A percentile compares a stretch with the other conserved stretches of the same genome.
Conservation (phyloP, 2,329 filamentous ascomycete genomes). For the Fusarium buharicum region DNA sequence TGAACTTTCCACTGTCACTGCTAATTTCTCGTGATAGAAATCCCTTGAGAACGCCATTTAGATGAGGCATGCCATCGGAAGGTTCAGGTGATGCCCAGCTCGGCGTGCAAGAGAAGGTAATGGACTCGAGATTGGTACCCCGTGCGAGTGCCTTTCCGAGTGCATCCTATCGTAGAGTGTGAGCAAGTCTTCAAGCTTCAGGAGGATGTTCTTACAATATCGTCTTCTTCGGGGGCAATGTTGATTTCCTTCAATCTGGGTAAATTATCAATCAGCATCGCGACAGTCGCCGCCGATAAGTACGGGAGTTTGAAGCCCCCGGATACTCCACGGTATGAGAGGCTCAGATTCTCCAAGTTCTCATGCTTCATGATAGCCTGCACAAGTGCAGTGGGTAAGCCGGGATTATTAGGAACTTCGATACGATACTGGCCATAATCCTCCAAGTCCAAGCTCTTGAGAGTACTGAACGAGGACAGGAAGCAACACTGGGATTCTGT, state of each 20-base stretch:
- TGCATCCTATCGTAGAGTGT: conserved; percentile 5
- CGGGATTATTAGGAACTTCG: conserved; percentile 5
- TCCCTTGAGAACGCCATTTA: conserved; percentile 3
- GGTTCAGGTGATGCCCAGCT: not conserved
- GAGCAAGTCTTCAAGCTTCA: not conserved
- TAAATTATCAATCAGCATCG: conserved; percentile 10
- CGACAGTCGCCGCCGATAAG: conserved; percentile 15
- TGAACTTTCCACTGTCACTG: not conserved
- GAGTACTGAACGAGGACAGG: conserved; percentile 24
- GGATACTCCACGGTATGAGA: conserved; percentile 3
- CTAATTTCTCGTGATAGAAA: not conserved
- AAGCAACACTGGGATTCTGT: conserved; percentile 8
- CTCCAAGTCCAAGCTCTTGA: conserved; percentile 8
- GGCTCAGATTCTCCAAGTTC: conserved; percentile 14
- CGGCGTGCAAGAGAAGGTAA: conserved; percentile 9
- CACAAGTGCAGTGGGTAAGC: conserved; percentile 8
- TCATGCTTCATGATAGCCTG: conserved; percentile 22
- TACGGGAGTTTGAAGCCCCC: conserved; percentile 15
- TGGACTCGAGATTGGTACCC: conserved; percentile 1
- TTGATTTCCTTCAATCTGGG: conserved; percentile 11
- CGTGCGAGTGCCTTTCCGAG: conserved; percentile 18
- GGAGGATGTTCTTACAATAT: conserved; percentile 5
- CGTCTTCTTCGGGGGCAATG: conserved; percentile 17
- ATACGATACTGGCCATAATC: conserved; percentile 5
- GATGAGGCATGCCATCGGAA: not conserved